Evolutionary conservation across 2,329 filamentous ascomycete species (phyloP).

Genomic region (Penicillium sp.): DNA sequence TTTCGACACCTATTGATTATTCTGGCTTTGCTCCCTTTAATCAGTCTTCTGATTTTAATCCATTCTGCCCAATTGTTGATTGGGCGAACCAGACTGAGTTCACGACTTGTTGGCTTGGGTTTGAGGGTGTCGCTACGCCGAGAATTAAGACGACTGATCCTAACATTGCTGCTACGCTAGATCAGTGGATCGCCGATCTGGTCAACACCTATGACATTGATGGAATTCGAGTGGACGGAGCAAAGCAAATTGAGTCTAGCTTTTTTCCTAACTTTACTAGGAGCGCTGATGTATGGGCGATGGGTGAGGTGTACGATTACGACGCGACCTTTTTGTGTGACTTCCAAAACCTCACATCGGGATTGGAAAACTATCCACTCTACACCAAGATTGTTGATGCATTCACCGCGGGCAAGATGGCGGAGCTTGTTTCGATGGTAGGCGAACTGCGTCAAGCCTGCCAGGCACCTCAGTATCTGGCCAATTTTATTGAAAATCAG

Average conservation of each 20-base stretch:
- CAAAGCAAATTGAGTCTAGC: conserved; percentile 38
- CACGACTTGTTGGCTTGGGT: conserved; percentile 47
- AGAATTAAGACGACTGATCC: conserved; percentile 40
- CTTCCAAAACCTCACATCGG: conserved; percentile 36
- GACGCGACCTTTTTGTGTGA: conserved; percentile 30
- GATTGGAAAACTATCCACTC: conserved; percentile 42
- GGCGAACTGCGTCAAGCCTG: conserved; percentile 21
- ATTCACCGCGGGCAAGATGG: conserved; percentile 23
- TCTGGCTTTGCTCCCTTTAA: conserved; percentile 18
- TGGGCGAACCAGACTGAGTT: conserved; percentile 26
- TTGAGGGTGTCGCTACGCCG: conserved; percentile 39
- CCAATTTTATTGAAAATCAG: conserved; percentile 56
- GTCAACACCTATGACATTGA: conserved; percentile 40
- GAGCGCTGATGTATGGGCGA: conserved; percentile 36
- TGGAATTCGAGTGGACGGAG: conserved; percentile 46
- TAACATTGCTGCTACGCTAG: conserved; percentile 30
- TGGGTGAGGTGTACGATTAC: conserved; percentile 42
- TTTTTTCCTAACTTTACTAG: conserved; percentile 35
- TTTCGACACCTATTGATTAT: conserved; percentile 15
- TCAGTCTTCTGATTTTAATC: conserved; percentile 25
- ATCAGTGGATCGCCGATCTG: conserved; percentile 33
- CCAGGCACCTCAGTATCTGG: conserved; percentile 41
- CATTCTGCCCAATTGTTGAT: conserved; percentile 26
- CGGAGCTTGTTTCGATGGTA: conserved; percentile 19
- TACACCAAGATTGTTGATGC: conserved; percentile 23